A percentile compares a stretch with the other conserved stretches of the same genome.
phyloP scores from a whole-genome alignment of 2,329 filamentous ascomycete genomes.

The Ceratocystis cacaofunesta region DNA sequence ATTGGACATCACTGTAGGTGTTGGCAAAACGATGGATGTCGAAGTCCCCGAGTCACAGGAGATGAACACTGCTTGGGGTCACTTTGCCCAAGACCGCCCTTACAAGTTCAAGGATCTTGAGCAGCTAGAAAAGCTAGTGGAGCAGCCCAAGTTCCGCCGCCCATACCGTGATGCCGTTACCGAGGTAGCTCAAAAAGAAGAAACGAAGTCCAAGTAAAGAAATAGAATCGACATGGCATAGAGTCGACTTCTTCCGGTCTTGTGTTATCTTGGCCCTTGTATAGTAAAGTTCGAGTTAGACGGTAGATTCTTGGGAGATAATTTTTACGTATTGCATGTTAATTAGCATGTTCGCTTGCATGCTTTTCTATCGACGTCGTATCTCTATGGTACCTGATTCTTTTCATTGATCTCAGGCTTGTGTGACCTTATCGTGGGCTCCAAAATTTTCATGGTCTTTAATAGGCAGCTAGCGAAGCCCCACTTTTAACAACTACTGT shows the following conservation, averaged over 20 bases:
- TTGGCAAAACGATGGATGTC: slow-evolving; percentile 16
- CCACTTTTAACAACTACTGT: slow-evolving; percentile 8
- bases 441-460: background rate
- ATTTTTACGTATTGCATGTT: background rate
- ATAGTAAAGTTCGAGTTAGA: background rate
- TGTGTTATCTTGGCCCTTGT: background rate
- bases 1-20: slow-evolving; percentile 2
- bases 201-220: background rate
- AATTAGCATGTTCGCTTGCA: background rate
- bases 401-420: background rate
- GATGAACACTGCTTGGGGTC: slow-evolving; percentile 13
- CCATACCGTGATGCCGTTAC: slow-evolving; percentile 13
- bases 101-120: slow-evolving; percentile 16
- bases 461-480: background rate
- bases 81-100: slow-evolving; percentile 16
- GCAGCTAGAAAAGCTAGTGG: slow-evolving; percentile 13
- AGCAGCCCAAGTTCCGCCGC: slow-evolving; percentile 15
- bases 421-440: background rate
- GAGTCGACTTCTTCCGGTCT: background rate
- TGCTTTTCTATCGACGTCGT: background rate
- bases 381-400: background rate
- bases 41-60: slow-evolving; percentile 14
- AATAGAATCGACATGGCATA: background rate
- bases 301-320: background rate
- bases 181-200: background rate